Percentiles rank a stretch among this genome's conserved stretches.
Conservation (phyloP, 2,329 filamentous ascomycete genomes). For the Colletotrichum orchidophilum region DNA sequence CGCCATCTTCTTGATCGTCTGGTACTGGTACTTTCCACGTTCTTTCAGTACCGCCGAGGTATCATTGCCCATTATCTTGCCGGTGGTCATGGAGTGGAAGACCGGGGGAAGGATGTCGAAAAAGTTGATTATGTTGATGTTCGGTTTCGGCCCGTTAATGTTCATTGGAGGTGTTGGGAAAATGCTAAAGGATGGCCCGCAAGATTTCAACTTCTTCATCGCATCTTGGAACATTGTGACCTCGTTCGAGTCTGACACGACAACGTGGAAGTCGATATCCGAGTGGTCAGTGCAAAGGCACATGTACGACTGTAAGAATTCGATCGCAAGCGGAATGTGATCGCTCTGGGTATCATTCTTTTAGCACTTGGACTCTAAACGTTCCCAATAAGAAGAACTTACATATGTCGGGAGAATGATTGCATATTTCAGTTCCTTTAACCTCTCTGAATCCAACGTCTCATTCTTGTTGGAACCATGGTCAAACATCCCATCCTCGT, state of each 20-base stretch:
- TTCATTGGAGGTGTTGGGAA: slow-evolving; percentile 6
- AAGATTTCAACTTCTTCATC: background rate
- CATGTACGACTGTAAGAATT: slow-evolving; percentile 21
- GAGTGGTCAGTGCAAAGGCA: slow-evolving; percentile 24
- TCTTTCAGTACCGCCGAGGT: slow-evolving; percentile 10
- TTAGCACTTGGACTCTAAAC: background rate
- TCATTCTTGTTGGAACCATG: background rate
- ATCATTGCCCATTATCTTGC: background rate
- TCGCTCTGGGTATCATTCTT: background rate
- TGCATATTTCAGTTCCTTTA: background rate
- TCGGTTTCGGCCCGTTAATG: slow-evolving; percentile 1
- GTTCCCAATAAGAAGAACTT: background rate
- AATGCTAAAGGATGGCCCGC: slow-evolving; percentile 13
- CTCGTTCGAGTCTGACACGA: slow-evolving; percentile 15
- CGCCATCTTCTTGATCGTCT: slow-evolving; percentile 23
- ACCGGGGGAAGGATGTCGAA: slow-evolving; percentile 16
- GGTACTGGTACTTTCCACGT: slow-evolving; percentile 17
- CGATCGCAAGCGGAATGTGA: slow-evolving; percentile 7
- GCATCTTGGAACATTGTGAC: background rate
- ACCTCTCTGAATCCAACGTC: background rate
- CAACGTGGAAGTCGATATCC: slow-evolving; percentile 7
- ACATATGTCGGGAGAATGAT: slow-evolving; percentile 26
- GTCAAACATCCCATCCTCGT: background rate
- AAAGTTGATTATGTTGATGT: slow-evolving; percentile 9
- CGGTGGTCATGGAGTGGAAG: background rate